These are phyloP conservation scores for Avena atlantica DNA, from an alignment of 176 grass and related monocot species.

Conservation along the genomic window DNA sequence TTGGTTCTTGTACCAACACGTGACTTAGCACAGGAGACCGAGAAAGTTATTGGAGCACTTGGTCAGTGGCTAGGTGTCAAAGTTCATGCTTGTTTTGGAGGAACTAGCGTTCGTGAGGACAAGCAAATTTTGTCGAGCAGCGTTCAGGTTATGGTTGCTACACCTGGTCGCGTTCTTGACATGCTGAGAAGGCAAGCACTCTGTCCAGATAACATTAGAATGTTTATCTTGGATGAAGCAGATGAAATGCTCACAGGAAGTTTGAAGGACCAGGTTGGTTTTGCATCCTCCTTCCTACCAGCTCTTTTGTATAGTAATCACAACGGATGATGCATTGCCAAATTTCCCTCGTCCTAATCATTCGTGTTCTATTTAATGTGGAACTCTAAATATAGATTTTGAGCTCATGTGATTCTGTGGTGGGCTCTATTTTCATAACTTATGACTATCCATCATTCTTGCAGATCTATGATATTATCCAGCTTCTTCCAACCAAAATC, in stretches of 20 bases:
- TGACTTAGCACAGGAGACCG: slow-evolving; percentile 57
- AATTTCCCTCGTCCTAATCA: background rate
- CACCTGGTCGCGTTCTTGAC: slow-evolving; percentile 59
- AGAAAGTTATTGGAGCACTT: slow-evolving; percentile 70
- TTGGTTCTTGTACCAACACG: slow-evolving; percentile 73
- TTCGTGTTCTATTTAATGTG: slow-evolving; percentile 1
- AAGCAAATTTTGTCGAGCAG: slow-evolving; percentile 53
- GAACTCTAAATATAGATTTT: background rate
- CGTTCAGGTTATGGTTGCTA: slow-evolving; percentile 65
- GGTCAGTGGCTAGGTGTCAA: slow-evolving; percentile 71
- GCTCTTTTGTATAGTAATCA: slow-evolving; percentile 7
- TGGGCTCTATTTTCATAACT: background rate
- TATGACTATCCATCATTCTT: slow-evolving; percentile 17
- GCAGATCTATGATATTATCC: slow-evolving; percentile 68
- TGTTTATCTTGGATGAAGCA: slow-evolving; percentile 81
- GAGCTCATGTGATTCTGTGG: background rate
- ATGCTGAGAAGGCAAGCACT: slow-evolving; percentile 52
- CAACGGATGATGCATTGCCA: background rate
- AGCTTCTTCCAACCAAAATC: slow-evolving; percentile 59
- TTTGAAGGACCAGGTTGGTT: slow-evolving; percentile 79
- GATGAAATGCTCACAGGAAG: slow-evolving; percentile 72
- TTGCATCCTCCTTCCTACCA: background rate
- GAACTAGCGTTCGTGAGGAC: slow-evolving; percentile 47
- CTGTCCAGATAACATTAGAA: slow-evolving; percentile 62
- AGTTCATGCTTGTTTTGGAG: slow-evolving; percentile 66